A percentile compares a stretch with the other conserved stretches of the same genome.
These are phyloP conservation scores for Xylaria sp. DNA, from an alignment of 2,329 filamentous ascomycete species.

Conservation along the genomic window DNA sequence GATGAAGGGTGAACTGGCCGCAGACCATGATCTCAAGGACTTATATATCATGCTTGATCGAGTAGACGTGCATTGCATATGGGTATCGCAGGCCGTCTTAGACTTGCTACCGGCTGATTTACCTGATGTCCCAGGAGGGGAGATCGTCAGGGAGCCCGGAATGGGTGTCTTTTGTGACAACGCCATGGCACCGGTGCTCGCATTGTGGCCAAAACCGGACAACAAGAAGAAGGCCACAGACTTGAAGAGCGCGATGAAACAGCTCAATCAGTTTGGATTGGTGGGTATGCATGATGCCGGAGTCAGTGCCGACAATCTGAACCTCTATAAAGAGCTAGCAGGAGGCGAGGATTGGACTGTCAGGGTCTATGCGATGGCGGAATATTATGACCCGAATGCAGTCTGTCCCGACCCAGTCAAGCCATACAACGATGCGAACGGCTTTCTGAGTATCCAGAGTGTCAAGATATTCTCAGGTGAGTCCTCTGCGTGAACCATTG, in stretches of 20 bases:
- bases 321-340: conserved; percentile 50
- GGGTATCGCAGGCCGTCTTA: conserved; percentile 61
- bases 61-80: conserved; percentile 64
- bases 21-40: conserved; percentile 46
- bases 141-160: conserved; percentile 56
- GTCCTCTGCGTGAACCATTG: conserved; percentile 12
- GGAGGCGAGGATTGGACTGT: conserved; percentile 51
- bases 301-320: conserved; percentile 49
- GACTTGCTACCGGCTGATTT: conserved; percentile 51
- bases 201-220: conserved; percentile 52
- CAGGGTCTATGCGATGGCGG: conserved; percentile 63
- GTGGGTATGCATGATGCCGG: conserved; percentile 67
- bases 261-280: conserved; percentile 59
- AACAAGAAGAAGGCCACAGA: conserved; percentile 48
- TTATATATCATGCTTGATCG: conserved; percentile 65
- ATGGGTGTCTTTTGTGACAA: conserved; percentile 69
- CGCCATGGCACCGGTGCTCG: conserved; percentile 58
- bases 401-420: conserved; percentile 52
- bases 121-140: conserved; percentile 55
- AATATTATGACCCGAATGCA: conserved; percentile 59
- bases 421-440: conserved; percentile 40
- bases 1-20: conserved; percentile 48
- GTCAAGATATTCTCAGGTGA: conserved; percentile 65
- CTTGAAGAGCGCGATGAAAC: conserved; percentile 55
- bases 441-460: conserved; percentile 52